Percentiles rank a stretch among this genome's conserved stretches.
phyloP scores from a whole-genome alignment of 305 asterid species.

The Fraxinus albicans region DNA sequence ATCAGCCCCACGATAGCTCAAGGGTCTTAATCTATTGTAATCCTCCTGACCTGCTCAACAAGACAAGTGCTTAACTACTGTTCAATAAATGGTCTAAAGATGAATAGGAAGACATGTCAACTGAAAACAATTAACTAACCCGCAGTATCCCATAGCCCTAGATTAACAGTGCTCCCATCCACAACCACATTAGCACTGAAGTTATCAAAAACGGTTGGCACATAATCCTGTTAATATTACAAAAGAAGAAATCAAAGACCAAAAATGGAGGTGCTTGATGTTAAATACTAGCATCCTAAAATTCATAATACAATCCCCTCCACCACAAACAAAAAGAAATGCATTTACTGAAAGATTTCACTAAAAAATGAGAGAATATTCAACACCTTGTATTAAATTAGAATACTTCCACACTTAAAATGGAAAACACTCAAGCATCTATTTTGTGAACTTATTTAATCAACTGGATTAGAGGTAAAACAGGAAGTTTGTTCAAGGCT shows the following conservation, averaged over 20 bases:
- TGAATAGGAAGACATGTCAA: neutral
- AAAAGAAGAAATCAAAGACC: neutral
- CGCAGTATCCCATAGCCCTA: conserved; percentile 72
- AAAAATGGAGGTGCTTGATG: neutral
- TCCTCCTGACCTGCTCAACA: conserved; percentile 58
- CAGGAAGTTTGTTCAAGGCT: neutral
- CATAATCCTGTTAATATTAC: conserved; percentile 50
- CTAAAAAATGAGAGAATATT: neutral
- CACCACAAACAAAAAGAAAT: neutral
- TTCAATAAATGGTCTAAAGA: conserved; percentile 6
- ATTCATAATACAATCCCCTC: neutral
- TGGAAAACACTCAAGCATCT: neutral
- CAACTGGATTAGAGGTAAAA: neutral
- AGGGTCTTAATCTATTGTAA: conserved; percentile 54
- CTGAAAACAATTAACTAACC: conserved; percentile 33
- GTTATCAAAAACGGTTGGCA: conserved; percentile 71
- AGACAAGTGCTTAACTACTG: conserved; percentile 3
- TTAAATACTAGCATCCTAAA: neutral
- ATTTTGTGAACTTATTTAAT: neutral
- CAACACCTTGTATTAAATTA: neutral
- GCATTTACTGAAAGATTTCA: neutral
- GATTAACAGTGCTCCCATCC: conserved; percentile 68
- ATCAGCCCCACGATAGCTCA: conserved; percentile 65
- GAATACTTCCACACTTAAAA: neutral
- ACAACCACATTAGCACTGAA: conserved; percentile 72